phyloP scores from a whole-genome alignment of 1,139 yeast species.

The Kodamaea anthophila region DNA sequence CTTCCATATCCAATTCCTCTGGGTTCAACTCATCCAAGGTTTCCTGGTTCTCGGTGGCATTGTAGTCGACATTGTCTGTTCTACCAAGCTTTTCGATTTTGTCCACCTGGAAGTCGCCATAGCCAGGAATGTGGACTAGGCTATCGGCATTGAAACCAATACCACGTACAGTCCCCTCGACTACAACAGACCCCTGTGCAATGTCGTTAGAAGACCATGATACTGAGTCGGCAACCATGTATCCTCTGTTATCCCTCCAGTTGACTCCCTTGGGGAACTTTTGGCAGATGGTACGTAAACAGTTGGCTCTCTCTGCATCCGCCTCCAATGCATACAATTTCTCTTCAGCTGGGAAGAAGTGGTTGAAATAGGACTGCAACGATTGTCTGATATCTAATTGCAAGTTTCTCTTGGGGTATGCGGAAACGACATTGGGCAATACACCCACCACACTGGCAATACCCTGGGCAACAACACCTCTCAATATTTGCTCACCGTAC shows the following conservation, averaged over 20 bases:
- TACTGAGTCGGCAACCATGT: constrained; percentile 67
- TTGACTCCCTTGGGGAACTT: constrained; percentile 76
- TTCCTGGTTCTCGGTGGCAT: constrained; percentile 56
- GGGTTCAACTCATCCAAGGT: constrained; percentile 63
- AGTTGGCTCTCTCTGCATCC: constrained; percentile 61
- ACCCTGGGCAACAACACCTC: constrained; percentile 91
- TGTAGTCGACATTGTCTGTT: constrained; percentile 26
- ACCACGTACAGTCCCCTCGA: constrained; percentile 87
- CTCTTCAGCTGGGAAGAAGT: constrained; percentile 86
- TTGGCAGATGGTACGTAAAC: constrained; percentile 74
- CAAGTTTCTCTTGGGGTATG: constrained; percentile 68
- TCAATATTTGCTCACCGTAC: constrained; percentile 81
- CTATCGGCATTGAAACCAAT: constrained; percentile 72
- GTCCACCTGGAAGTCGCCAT: constrained; percentile 81
- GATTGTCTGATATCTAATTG: constrained; percentile 78
- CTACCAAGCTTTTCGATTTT: constrained; percentile 47
- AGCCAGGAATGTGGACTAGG: constrained; percentile 78
- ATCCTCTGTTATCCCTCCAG: constrained; percentile 93
- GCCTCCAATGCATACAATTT: constrained; percentile 68
- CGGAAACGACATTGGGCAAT: constrained; percentile 62
- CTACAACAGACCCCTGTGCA: constrained; percentile 36
- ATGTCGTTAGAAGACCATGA: constrained; percentile 34
- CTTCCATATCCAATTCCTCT: constrained; percentile 47
- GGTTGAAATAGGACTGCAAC: constrained; percentile 72
- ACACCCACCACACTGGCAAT: constrained; percentile 79